Percentiles rank a stretch among this genome's conserved stretches.
phyloP scores from a whole-genome alignment of 2,329 filamentous ascomycete genomes.

The Trichoderma pleuroti region DNA sequence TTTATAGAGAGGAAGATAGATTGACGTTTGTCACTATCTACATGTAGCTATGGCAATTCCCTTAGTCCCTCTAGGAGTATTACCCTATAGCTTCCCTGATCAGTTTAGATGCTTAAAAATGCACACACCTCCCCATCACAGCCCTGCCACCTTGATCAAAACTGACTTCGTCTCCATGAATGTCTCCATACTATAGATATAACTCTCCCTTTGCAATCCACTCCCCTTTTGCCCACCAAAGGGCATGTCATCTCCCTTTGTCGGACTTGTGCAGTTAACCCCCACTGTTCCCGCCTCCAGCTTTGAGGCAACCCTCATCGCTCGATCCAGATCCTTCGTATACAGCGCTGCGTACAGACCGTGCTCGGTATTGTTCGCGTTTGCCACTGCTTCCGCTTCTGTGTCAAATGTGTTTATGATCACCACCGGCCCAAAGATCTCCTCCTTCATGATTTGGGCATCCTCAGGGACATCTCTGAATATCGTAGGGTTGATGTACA shows the following conservation, averaged over 20 bases:
- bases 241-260: constrained; percentile 24
- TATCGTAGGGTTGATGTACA: constrained; percentile 29
- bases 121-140: neutral
- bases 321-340: constrained; percentile 47
- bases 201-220: neutral
- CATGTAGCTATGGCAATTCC: too few relatives aligned
- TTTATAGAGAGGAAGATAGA: neutral
- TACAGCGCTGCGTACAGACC: constrained; percentile 54
- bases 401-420: constrained; percentile 28
- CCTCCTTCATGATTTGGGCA: constrained; percentile 30
- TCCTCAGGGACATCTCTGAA: constrained; percentile 28
- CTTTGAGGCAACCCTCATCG: constrained; percentile 41
- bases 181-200: neutral
- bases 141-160: neutral
- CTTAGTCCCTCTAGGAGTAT: neutral
- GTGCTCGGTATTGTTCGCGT: constrained; percentile 44
- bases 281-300: constrained; percentile 51
- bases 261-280: constrained; percentile 34
- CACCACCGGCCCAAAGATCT: constrained; percentile 32
- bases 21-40: neutral
- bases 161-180: neutral
- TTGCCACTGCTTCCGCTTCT: constrained; percentile 26
- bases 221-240: constrained; percentile 27
- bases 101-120: neutral
- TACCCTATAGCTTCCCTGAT: neutral